These are phyloP conservation scores for Linum lewisii DNA, from an alignment of 345 rosid genomes.

Conservation along the genomic window DNA sequence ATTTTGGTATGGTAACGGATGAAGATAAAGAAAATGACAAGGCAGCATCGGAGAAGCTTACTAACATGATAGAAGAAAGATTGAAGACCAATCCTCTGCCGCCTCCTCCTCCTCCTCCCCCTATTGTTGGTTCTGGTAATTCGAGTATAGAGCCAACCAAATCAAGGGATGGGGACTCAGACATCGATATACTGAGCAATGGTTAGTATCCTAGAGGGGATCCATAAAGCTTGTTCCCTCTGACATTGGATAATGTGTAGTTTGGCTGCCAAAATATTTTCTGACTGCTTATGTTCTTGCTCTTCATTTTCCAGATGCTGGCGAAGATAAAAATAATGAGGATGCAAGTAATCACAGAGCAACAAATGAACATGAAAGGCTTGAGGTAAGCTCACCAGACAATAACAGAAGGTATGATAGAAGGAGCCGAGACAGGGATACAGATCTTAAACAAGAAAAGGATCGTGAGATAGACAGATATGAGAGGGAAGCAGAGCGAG, in stretches of 20 bases:
- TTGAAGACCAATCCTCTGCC: constrained; percentile 74
- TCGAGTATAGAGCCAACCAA: constrained; percentile 43
- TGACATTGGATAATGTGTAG: background rate
- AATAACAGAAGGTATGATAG: constrained; percentile 60
- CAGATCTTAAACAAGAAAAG: constrained; percentile 64
- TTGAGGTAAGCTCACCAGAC: constrained; percentile 76
- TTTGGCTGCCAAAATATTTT: background rate
- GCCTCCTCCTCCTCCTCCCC: constrained; percentile 87
- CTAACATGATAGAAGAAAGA: constrained; percentile 70
- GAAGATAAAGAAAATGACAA: constrained; percentile 75
- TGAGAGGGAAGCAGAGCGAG: constrained; percentile 90
- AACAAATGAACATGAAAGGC: constrained; percentile 49
- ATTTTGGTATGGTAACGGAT: constrained; percentile 67
- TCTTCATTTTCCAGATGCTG: constrained; percentile 35
- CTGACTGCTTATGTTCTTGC: background rate
- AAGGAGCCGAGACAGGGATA: constrained; percentile 68
- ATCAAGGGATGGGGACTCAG: constrained; percentile 59
- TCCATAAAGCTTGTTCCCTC: background rate
- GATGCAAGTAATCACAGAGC: constrained; percentile 49
- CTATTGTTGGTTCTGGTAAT: constrained; percentile 42
- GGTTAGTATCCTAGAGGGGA: constrained; percentile 33
- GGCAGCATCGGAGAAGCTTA: constrained; percentile 62
- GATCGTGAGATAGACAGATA: constrained; percentile 80
- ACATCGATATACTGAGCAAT: constrained; percentile 33
- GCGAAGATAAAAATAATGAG: constrained; percentile 50